Evolutionary conservation across 2,329 filamentous ascomycete species (phyloP), one percentile per base, ranked within the genome.

Genomic region (Plenodomus biglobosus): DNA sequence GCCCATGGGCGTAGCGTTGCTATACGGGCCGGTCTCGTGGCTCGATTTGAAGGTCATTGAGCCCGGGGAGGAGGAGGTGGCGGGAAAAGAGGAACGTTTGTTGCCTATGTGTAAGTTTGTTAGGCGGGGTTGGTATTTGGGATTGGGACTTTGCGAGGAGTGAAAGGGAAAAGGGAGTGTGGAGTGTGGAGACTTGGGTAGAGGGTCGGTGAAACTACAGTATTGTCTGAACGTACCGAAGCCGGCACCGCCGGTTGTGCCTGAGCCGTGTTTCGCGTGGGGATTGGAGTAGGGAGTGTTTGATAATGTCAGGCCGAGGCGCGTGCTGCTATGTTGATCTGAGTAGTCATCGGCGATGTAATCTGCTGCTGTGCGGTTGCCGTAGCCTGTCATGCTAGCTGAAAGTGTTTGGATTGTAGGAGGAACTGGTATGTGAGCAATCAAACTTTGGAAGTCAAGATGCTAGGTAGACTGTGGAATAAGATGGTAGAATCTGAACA

Each of bases 381-480:
- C 71, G 58, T 66, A 73, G 52, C 66, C 67, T 58, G 62, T 59
- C 68, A 69, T 69, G 43, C 22, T 58, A 21, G 18, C 42, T 40
- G 13, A 16, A 13, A 15, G 34, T 41, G 10, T 19, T 24, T 19
- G 27, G n/a, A n/a, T 21, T 38, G 8, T n/a, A 36, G 39, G 5
- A 30, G n/a, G 11, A 30, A 40, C 2, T 32, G 40, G 40, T 39
- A n/a, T n/a, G n/a, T n/a, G n/a, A n/a, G n/a, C n/a, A n/a, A n/a
- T n/a, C n/a, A n/a, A n/a, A n/a, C n/a, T n/a, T n/a, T n/a, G n/a
- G n/a, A n/a, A n/a, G n/a, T n/a, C n/a, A n/a, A n/a, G n/a, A n/a
- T n/a, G n/a, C n/a, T n/a, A n/a, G n/a, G n/a, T n/a, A n/a, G n/a
- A n/a, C n/a, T n/a, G n/a, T n/a, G n/a, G n/a, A n/a, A n/a, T n/a